These are phyloP conservation scores for Podila clonocystis DNA, from an alignment of 192 early-diverging fungal genomes.

Conservation along the genomic window DNA sequence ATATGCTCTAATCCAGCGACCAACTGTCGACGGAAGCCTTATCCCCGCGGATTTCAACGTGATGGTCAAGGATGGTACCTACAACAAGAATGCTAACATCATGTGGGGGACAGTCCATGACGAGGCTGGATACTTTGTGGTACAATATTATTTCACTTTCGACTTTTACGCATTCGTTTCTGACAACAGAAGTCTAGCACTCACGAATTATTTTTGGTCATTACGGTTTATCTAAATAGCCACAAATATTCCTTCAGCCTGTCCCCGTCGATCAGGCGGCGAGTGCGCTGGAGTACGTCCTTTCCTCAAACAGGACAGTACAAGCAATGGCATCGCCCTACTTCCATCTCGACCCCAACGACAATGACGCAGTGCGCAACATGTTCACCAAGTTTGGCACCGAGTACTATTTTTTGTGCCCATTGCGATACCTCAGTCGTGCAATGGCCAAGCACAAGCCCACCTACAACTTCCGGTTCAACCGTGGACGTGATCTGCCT, in stretches of 20 bases:
- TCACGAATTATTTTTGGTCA: no score
- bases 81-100: constrained; percentile 17
- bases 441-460: constrained; percentile 9
- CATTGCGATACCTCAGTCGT: not conserved
- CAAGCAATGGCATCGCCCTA: not conserved
- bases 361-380: constrained; percentile 2
- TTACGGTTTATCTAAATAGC: no score
- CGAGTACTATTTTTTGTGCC: constrained; percentile 23
- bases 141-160: no score
- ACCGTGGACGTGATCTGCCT: constrained; percentile 7
- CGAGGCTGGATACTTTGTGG: constrained; percentile 24
- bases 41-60: constrained; percentile 21
- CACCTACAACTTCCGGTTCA: constrained; percentile 23
- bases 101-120: constrained; percentile 19
- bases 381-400: constrained; percentile 2
- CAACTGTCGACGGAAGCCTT: constrained; percentile 27
- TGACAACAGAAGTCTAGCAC: no score
- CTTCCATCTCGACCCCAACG: constrained; percentile 3
- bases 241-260: not conserved
- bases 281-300: not conserved
- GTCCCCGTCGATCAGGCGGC: not conserved
- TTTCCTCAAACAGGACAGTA: not conserved
- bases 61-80: constrained; percentile 10
- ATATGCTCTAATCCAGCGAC: constrained; percentile 4
- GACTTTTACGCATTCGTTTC: no score